Conservation (phyloP, 192 early-diverging fungal species). For the Thamnidium elegans region DNA sequence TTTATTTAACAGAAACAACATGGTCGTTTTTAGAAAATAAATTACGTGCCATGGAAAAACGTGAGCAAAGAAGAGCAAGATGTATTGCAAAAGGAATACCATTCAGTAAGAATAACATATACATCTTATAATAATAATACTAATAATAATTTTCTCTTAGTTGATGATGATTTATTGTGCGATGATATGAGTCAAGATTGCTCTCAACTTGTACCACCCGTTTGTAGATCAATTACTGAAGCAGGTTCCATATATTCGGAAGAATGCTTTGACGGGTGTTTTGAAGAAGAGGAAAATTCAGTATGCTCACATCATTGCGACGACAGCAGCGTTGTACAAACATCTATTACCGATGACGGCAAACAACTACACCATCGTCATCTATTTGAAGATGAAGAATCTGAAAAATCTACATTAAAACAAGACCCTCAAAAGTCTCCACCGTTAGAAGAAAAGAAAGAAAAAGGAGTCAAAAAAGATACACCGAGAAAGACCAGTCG, state of each 20-base stretch:
- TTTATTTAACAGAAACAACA: conserved; percentile 67
- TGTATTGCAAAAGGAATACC: conserved; percentile 38
- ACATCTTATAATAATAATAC: neutral
- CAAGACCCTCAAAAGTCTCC: no score
- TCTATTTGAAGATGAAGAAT: no score
- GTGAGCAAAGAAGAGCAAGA: conserved; percentile 51
- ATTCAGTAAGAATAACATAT: conserved; percentile 15
- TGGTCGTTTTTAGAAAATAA: conserved; percentile 84
- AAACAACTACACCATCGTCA: no score
- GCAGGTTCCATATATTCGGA: conserved; percentile 18
- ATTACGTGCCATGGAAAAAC: conserved; percentile 65
- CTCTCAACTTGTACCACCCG: conserved; percentile 33
- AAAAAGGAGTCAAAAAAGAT: no score
- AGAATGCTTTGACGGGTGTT: conserved; percentile 14
- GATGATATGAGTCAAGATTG: conserved; percentile 24
- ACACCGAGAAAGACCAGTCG: conserved; percentile 35
- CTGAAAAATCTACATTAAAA: no score
- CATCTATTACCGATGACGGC: conserved; percentile 30
- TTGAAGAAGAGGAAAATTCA: conserved; percentile 36
- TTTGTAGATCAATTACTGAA: conserved; percentile 36
- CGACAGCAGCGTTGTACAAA: conserved; percentile 29
- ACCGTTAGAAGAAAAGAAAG: no score
- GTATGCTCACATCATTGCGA: conserved; percentile 24
- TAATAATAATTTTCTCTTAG: conserved; percentile 10
- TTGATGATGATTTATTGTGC: conserved; percentile 34